phyloP scores from a whole-genome alignment of 75 land plant species.

The Pinus taeda region DNA sequence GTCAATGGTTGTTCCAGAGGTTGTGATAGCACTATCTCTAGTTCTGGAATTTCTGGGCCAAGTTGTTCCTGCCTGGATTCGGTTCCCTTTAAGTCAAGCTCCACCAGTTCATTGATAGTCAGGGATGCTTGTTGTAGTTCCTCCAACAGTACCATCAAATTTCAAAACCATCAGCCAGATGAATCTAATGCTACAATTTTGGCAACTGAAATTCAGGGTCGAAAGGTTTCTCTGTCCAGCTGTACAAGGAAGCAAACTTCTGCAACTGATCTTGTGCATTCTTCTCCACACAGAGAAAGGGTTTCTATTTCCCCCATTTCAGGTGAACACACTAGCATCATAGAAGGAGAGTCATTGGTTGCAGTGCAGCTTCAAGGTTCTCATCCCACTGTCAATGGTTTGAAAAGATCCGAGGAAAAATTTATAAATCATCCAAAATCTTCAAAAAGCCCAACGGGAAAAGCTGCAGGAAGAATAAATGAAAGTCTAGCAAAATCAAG shows the following conservation, averaged over 20 bases:
- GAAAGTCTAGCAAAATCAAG: background rate
- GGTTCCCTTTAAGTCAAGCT: background rate
- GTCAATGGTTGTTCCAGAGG: background rate
- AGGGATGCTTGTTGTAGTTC: background rate
- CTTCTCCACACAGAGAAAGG: background rate
- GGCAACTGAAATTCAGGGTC: background rate
- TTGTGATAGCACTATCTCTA: background rate
- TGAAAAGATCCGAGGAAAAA: background rate
- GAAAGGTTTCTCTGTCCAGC: background rate
- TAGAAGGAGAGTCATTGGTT: background rate
- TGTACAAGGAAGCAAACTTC: background rate
- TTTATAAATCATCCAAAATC: background rate
- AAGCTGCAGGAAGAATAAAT: background rate
- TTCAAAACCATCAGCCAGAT: background rate
- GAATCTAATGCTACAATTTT: background rate
- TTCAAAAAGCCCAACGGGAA: background rate
- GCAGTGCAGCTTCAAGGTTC: background rate
- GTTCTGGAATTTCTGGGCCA: background rate
- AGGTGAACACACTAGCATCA: background rate
- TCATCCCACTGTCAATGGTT: background rate
- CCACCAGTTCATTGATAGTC: background rate
- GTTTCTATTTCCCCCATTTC: constrained; percentile 1
- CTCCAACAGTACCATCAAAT: background rate
- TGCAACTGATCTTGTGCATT: background rate
- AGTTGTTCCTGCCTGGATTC: background rate